Conservation (phyloP, 2,329 filamentous ascomycete species). For the Eutypella sp. region DNA sequence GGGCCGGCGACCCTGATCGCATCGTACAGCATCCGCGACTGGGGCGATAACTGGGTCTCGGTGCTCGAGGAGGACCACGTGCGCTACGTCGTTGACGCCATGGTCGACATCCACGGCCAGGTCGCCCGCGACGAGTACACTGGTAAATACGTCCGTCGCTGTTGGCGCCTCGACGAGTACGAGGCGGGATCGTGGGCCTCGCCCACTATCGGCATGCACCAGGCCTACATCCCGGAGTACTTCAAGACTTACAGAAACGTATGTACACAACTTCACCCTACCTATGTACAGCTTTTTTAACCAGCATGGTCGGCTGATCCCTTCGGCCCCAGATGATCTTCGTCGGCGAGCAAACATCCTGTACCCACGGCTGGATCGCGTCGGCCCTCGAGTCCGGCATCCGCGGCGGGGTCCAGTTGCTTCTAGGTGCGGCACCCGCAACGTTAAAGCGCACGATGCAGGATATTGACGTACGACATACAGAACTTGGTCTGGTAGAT, state of each 20-base stretch:
- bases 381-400: conserved; percentile 64
- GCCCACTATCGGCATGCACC: conserved; percentile 60
- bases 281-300: too few relatives aligned
- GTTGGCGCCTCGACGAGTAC: conserved; percentile 60
- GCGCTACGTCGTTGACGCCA: conserved; percentile 57
- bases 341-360: conserved; percentile 64
- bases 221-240: conserved; percentile 67
- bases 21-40: conserved; percentile 47
- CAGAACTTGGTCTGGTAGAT: conserved; percentile 60
- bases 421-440: conserved; percentile 41
- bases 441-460: neutral
- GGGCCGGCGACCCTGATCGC: conserved; percentile 59
- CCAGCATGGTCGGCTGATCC: neutral
- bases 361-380: conserved; percentile 68
- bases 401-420: conserved; percentile 57
- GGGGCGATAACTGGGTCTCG: conserved; percentile 35
- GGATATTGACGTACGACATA: neutral
- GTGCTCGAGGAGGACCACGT: conserved; percentile 57
- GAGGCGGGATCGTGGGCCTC: conserved; percentile 58
- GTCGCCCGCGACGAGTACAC: conserved; percentile 58
- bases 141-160: conserved; percentile 58
- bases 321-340: conserved; percentile 50
- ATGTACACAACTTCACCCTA: conserved; percentile 8
- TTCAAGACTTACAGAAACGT: conserved; percentile 62
- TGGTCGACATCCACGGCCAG: conserved; percentile 62